Evolutionary conservation across 805 yeast species (phyloP).

Genomic region (Maudiozyma barnettii): DNA sequence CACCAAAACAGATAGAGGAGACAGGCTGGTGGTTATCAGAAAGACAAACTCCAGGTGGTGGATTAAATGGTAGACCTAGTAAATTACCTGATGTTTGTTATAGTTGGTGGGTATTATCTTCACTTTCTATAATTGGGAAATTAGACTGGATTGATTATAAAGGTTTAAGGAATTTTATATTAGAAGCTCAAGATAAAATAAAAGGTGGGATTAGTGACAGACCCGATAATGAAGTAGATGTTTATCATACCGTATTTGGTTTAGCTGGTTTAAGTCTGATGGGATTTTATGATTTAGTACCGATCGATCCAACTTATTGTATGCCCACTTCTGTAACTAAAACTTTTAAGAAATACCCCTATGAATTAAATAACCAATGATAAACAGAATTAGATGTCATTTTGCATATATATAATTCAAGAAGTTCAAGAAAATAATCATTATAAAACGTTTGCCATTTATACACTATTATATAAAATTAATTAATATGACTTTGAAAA

Average conservation of each 20-base stretch:
- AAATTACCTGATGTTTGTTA: conserved; percentile 96
- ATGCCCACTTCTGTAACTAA: conserved; percentile 44
- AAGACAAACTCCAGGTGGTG: conserved; percentile 78
- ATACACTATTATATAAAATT: too few species aligned
- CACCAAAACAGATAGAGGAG: conserved; percentile 32
- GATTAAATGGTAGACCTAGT: conserved; percentile 92
- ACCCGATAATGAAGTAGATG: conserved; percentile 84
- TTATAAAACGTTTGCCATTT: too few species aligned
- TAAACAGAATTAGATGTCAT: too few species aligned
- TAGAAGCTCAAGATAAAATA: conserved; percentile 64
- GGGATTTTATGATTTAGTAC: conserved; percentile 48
- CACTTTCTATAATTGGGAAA: conserved; percentile 55
- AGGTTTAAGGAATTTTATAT: conserved; percentile 55
- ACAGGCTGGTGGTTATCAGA: conserved; percentile 86
- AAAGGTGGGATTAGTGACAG: conserved; percentile 91
- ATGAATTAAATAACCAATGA: conserved; percentile 2
- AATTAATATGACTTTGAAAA: too few species aligned
- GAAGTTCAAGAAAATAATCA: too few species aligned
- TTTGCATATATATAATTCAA: too few species aligned
- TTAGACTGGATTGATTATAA: conserved; percentile 69
- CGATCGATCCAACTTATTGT: conserved; percentile 80
- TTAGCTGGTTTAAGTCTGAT: conserved; percentile 77
- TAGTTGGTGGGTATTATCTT: conserved; percentile 92
- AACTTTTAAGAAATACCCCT: conserved; percentile 32
- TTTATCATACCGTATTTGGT: conserved; percentile 87